Conservation (phyloP, 2,329 filamentous ascomycete species). For the Dactylonectria macrodidyma region DNA sequence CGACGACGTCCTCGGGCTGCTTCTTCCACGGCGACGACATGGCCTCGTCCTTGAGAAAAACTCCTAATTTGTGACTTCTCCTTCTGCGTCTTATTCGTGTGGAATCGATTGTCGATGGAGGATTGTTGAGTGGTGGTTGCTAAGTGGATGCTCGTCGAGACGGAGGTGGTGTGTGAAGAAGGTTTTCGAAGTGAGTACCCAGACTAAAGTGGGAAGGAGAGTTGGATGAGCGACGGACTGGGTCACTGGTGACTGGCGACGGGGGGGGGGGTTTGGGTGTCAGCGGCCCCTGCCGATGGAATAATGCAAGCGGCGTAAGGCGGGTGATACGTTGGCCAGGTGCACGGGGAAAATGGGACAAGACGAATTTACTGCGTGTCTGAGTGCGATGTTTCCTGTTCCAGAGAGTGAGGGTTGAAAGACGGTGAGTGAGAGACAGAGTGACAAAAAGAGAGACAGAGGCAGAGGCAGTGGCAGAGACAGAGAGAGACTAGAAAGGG, state of each 20-base stretch:
- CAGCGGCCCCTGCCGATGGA: constrained; percentile 29
- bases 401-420: not conserved
- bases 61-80: constrained; percentile 36
- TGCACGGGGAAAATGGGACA: constrained; percentile 18
- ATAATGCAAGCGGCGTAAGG: constrained; percentile 29
- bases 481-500: constrained; percentile 10
- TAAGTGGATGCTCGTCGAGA: constrained; percentile 11
- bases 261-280: constrained; percentile 15
- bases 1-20: constrained; percentile 75
- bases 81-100: not conserved
- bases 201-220: constrained; percentile 33
- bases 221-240: constrained; percentile 28
- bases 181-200: constrained; percentile 29
- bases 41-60: constrained; percentile 40
- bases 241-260: not conserved
- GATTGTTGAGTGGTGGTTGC: constrained; percentile 8
- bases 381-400: not conserved
- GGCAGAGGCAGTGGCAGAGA: too few relatives aligned
- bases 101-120: constrained; percentile 19
- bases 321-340: constrained; percentile 41
- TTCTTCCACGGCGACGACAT: constrained; percentile 76
- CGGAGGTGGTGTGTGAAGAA: constrained; percentile 28
- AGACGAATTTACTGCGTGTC: constrained; percentile 28
- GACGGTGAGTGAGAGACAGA: too few relatives aligned
- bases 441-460: too few relatives aligned